Conservation (phyloP, 192 early-diverging fungal species). For the Gaertneriomyces semiglobifer region DNA sequence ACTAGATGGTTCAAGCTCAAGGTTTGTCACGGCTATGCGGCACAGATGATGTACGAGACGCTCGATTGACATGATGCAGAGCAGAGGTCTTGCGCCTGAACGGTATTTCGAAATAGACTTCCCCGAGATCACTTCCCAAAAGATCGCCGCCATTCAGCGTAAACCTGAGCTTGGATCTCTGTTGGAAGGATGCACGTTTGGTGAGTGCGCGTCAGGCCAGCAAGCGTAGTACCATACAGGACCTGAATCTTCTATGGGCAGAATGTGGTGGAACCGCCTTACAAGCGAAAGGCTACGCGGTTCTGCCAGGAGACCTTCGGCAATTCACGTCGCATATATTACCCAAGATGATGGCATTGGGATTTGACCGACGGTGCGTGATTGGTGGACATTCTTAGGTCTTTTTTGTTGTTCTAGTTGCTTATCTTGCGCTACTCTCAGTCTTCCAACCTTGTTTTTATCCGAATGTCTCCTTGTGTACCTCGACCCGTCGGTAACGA, state of each 20-base stretch:
- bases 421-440: constrained; percentile 7
- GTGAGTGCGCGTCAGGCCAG: not conserved
- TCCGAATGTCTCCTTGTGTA: constrained; percentile 96
- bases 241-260: not conserved
- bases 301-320: constrained; percentile 81
- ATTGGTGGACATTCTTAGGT: not conserved
- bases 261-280: constrained; percentile 67
- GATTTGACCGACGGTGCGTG: constrained; percentile 60
- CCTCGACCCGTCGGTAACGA: constrained; percentile 62
- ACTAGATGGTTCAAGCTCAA: constrained; percentile 84
- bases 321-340: constrained; percentile 58
- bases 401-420: not conserved
- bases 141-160: constrained; percentile 61
- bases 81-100: constrained; percentile 24
- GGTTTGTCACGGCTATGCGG: constrained; percentile 35
- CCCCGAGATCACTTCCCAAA: constrained; percentile 77
- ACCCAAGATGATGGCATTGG: constrained; percentile 51
- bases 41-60: not conserved
- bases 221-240: no score
- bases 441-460: constrained; percentile 79
- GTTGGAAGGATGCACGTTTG: no score
- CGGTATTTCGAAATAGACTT: constrained; percentile 93
- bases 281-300: constrained; percentile 59
- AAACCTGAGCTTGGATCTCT: no score
- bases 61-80: constrained; percentile 15